phyloP scores from a whole-genome alignment of 106 monocot genomes.

The Gastrodia elata region DNA sequence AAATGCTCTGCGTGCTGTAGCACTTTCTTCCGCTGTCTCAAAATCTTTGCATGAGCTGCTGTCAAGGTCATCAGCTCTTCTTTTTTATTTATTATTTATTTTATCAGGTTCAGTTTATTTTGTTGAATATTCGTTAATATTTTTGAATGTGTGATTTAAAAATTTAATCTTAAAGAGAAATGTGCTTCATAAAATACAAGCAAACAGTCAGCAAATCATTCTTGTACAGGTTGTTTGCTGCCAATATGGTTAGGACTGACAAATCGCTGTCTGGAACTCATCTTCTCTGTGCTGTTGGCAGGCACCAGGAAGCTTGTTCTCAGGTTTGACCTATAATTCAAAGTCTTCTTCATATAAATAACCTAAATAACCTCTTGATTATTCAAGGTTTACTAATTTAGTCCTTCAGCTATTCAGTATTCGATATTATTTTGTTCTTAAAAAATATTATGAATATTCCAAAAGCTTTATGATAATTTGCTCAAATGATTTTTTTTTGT shows the following conservation, averaged over 20 bases:
- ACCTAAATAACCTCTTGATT: background rate
- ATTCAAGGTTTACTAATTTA: too few relatives aligned
- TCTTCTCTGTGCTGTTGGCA: conserved; percentile 98
- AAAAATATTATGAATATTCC: too few relatives aligned
- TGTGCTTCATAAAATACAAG: background rate
- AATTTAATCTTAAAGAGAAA: background rate
- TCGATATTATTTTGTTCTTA: too few relatives aligned
- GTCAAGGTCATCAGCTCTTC: conserved; percentile 63
- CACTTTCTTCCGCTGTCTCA: conserved; percentile 93
- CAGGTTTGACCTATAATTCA: conserved; percentile 43
- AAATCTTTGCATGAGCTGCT: conserved; percentile 91
- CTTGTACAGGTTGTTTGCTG: conserved; percentile 79
- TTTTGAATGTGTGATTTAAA: background rate
- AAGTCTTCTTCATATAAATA: background rate
- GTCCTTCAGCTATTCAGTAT: too few relatives aligned
- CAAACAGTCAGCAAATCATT: background rate
- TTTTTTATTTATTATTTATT: background rate
- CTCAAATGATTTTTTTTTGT: background rate
- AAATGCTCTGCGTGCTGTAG: conserved; percentile 93
- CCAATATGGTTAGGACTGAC: conserved; percentile 99
- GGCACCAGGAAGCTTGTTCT: conserved; percentile 96
- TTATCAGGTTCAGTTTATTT: background rate
- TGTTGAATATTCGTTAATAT: background rate
- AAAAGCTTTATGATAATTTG: background rate
- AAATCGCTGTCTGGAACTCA: conserved; percentile 88